Base-by-base conservation (phyloP, 768 basidiomycete genomes). In the Exsudoporus frostii region DNA sequence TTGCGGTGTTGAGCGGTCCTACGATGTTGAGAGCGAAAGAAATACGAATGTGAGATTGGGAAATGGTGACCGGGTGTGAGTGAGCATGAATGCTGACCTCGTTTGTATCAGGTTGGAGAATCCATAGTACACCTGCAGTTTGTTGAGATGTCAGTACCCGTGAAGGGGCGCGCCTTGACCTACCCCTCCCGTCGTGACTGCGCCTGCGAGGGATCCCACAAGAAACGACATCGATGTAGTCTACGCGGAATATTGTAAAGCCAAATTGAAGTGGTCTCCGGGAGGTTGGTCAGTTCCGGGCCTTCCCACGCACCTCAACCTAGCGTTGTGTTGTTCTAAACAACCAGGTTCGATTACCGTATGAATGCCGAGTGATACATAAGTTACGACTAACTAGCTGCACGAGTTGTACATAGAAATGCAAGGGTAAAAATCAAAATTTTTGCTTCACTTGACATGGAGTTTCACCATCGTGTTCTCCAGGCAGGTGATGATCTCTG, bases 181-280 rank as follows among this genome's bases (percentile, higher is more conserved):
- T 67, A 83, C 85, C 56, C 85, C 85, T 49, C 85, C 84, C 33
- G 84, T 85, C 46, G 81, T 78, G 51, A 88, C 73, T 32, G 83
- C 84, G 25, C 85, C 85, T 33, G 86, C 84, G n/a, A 86, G 66
- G n/a, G 85, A 82, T 25, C 85, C 84, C 48, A 81, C 63, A 47
- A 85, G 70, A 66, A 81, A 74, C 48, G 84, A 83, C 84, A 85
- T 85, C 3, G 34, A 29, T 40, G 17, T 8, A 13, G 7, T 46
- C 22, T 33, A 19, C 7, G 17, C 32, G 8, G 27, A 9, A 14
- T 30, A 44, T 30, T 11, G 30, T 13, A 24, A 15, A 33, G 45
- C 3, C 14, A 13, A 44, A n/a, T n/a, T n/a, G n/a, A 7, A 5
- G 15, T 6, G 24, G 17, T n/a, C 17, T 29, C 17, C 20, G 3